These are phyloP conservation scores for Phaffia tasmanica DNA, from an alignment of 768 basidiomycete genomes.

Conservation along the genomic window DNA sequence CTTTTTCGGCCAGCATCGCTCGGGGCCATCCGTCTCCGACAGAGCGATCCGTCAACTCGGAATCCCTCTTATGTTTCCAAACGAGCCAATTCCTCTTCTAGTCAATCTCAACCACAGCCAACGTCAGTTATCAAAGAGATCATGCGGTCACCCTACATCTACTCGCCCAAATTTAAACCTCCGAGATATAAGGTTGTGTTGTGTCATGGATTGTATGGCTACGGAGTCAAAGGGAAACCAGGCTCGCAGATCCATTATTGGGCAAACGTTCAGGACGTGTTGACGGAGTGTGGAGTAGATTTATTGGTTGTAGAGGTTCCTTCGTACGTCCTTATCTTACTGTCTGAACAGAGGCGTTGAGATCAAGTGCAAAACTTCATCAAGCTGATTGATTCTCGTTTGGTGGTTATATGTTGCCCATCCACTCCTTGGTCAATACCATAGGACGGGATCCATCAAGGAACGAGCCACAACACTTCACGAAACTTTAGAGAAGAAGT, in stretches of 20 bases:
- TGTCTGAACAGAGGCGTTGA: not conserved
- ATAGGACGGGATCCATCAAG: conserved; percentile 76
- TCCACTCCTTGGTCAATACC: not conserved
- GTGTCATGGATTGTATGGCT: conserved; percentile 96
- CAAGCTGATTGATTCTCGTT: no score
- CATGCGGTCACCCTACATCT: conserved; percentile 64
- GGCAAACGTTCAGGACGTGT: conserved; percentile 70
- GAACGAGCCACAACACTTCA: conserved; percentile 69
- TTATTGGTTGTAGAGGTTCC: conserved; percentile 95
- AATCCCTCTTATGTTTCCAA: not conserved
- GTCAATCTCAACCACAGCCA: not conserved
- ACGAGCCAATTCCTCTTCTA: not conserved
- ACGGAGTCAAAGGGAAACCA: conserved; percentile 76
- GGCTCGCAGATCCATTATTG: conserved; percentile 84
- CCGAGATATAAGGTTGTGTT: conserved; percentile 75
- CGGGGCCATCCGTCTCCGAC: not conserved
- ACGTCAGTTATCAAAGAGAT: conserved; percentile 41
- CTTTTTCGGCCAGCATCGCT: not conserved
- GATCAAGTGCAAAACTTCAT: no score
- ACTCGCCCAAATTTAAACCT: conserved; percentile 64
- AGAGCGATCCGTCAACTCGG: not conserved
- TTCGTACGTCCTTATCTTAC: conserved; percentile 47
- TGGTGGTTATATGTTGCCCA: not conserved
- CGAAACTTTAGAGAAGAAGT: conserved; percentile 53
- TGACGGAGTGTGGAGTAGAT: conserved; percentile 73